Percentiles rank a stretch among this genome's conserved stretches.
These are phyloP conservation scores for Neurospora pannonica DNA, from an alignment of 495 filamentous ascomycete genomes.

Conservation along the genomic window DNA sequence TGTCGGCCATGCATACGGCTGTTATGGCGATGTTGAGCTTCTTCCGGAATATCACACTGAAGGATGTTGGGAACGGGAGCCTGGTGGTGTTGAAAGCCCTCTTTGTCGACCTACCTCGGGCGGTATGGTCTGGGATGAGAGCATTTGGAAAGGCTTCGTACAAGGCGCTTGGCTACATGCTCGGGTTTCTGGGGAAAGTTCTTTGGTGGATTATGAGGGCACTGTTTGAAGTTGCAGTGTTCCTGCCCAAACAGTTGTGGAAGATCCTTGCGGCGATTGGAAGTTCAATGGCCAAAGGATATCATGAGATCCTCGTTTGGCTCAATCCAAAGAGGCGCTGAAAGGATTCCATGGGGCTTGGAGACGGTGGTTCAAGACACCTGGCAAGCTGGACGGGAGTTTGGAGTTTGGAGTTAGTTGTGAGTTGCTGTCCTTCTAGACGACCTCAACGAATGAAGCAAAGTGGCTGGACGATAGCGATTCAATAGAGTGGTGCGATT, in stretches of 20 bases:
- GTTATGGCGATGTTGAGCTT: constrained; percentile 23
- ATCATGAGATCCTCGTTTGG: constrained; percentile 31
- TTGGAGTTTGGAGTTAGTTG: background rate
- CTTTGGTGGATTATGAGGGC: constrained; percentile 16
- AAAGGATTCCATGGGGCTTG: background rate
- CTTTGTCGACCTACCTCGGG: constrained; percentile 23
- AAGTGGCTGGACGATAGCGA: background rate
- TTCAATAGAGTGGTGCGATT: background rate
- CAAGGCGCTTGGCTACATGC: constrained; percentile 17
- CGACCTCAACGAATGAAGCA: background rate
- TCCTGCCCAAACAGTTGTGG: constrained; percentile 26
- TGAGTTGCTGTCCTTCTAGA: background rate
- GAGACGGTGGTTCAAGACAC: background rate
- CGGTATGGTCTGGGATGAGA: constrained; percentile 17
- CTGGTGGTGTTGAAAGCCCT: constrained; percentile 18
- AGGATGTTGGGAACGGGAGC: constrained; percentile 30
- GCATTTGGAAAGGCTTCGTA: constrained; percentile 13
- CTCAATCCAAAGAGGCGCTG: constrained; percentile 27
- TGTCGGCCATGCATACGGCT: constrained; percentile 29
- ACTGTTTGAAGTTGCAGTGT: constrained; percentile 21
- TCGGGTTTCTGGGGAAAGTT: constrained; percentile 21
- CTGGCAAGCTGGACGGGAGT: background rate
- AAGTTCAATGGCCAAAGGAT: constrained; percentile 23
- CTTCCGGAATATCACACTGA: constrained; percentile 29
- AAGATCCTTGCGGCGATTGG: constrained; percentile 22